Evolutionary conservation across 441 rosid species (phyloP).

Genomic region (Pelargonium cotyledonis): DNA sequence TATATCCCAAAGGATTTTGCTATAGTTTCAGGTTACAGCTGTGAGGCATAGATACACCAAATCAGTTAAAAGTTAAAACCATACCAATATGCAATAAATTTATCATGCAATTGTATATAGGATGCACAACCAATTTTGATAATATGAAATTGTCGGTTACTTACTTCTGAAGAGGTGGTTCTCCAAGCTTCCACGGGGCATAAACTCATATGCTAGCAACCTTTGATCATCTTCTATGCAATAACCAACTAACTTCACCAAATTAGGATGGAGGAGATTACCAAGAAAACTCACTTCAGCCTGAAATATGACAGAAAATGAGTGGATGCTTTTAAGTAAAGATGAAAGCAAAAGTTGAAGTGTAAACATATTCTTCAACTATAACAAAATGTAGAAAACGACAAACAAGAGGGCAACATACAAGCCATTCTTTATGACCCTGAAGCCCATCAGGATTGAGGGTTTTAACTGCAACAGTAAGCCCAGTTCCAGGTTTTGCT

Average conservation of each 20-base stretch:
- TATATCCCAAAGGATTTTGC: no score
- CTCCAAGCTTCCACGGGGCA: constrained; percentile 66
- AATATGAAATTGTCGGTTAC: constrained; percentile 17
- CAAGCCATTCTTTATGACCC: constrained; percentile 52
- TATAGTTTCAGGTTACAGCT: no score
- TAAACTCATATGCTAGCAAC: constrained; percentile 50
- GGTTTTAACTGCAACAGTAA: constrained; percentile 46
- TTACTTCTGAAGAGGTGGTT: constrained; percentile 60
- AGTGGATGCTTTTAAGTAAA: constrained; percentile 7
- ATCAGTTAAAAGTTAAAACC: no score
- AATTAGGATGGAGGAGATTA: constrained; percentile 50
- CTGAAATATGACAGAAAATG: constrained; percentile 25
- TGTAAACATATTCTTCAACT: neutral
- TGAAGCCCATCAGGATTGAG: constrained; percentile 49
- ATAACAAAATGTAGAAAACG: neutral
- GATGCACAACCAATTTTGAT: neutral
- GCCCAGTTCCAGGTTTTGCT: constrained; percentile 49
- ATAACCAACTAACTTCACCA: constrained; percentile 55
- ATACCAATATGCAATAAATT: no score
- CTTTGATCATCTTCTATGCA: constrained; percentile 63
- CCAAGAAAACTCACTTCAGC: constrained; percentile 62
- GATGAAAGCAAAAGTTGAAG: constrained; percentile 4
- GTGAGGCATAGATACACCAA: no score
- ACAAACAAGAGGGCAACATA: constrained; percentile 18
- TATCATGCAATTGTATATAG: no score